Base-by-base conservation (phyloP, 2,329 filamentous ascomycete genomes). In the Arthroderma sp. region DNA sequence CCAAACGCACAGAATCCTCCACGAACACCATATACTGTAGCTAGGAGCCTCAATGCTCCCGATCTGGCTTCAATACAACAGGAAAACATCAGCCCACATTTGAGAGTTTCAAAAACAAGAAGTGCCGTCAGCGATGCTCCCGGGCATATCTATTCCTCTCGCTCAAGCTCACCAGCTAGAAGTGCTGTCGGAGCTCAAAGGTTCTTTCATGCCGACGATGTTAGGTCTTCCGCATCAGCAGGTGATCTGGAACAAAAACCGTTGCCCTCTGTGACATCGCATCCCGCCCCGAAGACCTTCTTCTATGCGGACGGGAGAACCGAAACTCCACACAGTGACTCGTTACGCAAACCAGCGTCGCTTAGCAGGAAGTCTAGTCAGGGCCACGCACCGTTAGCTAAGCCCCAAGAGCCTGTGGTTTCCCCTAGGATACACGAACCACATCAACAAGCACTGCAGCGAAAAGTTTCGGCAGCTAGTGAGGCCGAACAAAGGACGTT, bases 151-250 rank as follows among this genome's bases (percentile, higher is more conserved):
- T 32, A 43, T 29, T 11, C 47, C 15, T 59, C 61, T 46, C 62
- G 54, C 31, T 60, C 54, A 15, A 59, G 51, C 43, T 64, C 59
- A 4, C 63, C 57, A 42, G 61, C 53, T 45, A 66, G 60, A 40
- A 56, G 58, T 36, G 49, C 60, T 4, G 51, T 60, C 10, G 59
- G 56, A 10, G 41, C 40, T 30, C 65, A 81, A 43, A 89, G 86
- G 67, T 96, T 96, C 72, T 95, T 98, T 62, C 88, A 93, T 60
- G 91, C 88, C 29, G 86, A 80, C 60, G 86, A 94, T 54, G 83
- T 75, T 34, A 80, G 75, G 54, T 64, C 69, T 22, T 52, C 66
- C 29, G 65, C 65, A 30, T 66, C 65, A n/a, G 58, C 59, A 3
- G 37, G 44, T 28, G 61, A 66, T 27, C 38, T 51, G 28, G 61